Conservation (phyloP, 1,284 basidiomycete genomes). For the Athelia sp. region DNA sequence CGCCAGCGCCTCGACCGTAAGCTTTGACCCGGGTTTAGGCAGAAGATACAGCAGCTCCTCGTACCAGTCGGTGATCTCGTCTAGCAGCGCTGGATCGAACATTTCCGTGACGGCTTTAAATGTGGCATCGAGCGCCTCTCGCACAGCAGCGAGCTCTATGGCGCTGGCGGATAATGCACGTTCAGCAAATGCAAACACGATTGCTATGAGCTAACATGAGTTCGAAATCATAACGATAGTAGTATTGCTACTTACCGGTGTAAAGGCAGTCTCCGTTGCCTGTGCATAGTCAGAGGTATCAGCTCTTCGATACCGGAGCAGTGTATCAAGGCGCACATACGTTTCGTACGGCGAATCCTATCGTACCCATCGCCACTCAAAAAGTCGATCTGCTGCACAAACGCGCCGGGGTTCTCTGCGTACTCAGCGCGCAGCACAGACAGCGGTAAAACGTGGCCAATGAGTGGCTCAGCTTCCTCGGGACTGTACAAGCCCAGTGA, state of each 20-base stretch:
- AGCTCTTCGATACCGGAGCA: slow-evolving; percentile 15
- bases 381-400: slow-evolving; percentile 67
- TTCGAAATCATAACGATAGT: slow-evolving; percentile 1
- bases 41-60: no score
- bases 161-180: slow-evolving; percentile 34
- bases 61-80: no score
- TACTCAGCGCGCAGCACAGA: slow-evolving; percentile 60
- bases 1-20: not conserved
- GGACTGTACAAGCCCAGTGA: slow-evolving; percentile 5
- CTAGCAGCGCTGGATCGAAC: no score
- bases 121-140: no score
- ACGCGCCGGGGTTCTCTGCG: slow-evolving; percentile 47
- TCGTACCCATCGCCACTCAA: slow-evolving; percentile 52
- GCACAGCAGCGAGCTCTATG: no score
- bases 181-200: slow-evolving; percentile 66
- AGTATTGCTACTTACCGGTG: slow-evolving; percentile 47
- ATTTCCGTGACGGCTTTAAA: no score
- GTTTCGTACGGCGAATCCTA: slow-evolving; percentile 63
- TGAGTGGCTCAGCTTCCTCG: slow-evolving; percentile 32
- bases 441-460: slow-evolving; percentile 45
- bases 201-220: slow-evolving; percentile 42
- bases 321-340: slow-evolving; percentile 37
- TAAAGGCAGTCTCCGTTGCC: slow-evolving; percentile 84
- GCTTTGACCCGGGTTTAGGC: no score
- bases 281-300: slow-evolving; percentile 15